Conservation (phyloP, 257 asterid species). For the Knoxia roxburghii region DNA sequence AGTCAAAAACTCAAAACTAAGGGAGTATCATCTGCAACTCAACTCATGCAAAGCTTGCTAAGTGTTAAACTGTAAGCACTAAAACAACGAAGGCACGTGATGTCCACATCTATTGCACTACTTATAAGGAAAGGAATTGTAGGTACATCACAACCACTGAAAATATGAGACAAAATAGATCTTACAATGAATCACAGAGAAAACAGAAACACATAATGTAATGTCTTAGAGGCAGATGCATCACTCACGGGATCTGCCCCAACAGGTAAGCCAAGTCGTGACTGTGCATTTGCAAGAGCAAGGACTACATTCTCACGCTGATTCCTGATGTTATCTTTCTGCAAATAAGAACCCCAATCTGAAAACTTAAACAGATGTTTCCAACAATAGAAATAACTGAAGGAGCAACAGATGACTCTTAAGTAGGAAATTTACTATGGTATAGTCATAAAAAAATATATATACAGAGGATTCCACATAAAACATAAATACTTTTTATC, state of each 20-base stretch:
- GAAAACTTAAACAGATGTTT: constrained; percentile 10
- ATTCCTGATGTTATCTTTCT: constrained; percentile 91
- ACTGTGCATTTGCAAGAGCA: constrained; percentile 80
- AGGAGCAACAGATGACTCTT: neutral
- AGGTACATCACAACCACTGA: neutral
- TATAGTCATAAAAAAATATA: neutral
- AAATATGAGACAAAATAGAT: neutral
- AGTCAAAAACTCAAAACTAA: neutral
- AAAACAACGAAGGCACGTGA: neutral
- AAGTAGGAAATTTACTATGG: neutral
- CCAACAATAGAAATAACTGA: neutral
- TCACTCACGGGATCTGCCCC: constrained; percentile 58
- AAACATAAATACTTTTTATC: neutral
- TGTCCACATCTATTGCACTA: neutral
- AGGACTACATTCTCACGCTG: constrained; percentile 94
- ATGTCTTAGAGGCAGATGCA: neutral
- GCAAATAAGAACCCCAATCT: constrained; percentile 27
- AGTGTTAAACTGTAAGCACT: neutral
- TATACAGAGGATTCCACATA: neutral
- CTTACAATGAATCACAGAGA: neutral
- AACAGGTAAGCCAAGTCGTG: constrained; percentile 67
- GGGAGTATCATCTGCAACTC: neutral
- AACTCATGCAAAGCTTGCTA: neutral
- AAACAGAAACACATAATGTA: neutral
- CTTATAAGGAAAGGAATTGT: neutral